These are phyloP conservation scores for Botrytis elliptica DNA, from an alignment of 2,329 filamentous ascomycete genomes.

Conservation along the genomic window DNA sequence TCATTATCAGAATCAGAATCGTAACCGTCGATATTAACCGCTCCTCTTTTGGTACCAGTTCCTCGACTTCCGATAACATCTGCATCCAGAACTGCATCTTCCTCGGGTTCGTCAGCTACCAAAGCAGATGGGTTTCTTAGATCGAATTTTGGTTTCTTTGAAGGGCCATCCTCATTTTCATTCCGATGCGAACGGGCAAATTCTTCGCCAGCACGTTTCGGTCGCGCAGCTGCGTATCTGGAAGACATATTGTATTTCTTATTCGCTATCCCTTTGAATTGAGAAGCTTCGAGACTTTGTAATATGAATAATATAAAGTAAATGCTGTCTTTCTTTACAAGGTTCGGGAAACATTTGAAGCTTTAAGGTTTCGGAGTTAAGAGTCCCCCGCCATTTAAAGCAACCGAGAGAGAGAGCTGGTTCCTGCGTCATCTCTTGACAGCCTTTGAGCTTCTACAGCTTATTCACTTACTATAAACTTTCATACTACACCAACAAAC, in stretches of 20 bases:
- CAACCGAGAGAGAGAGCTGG: conserved; percentile 11
- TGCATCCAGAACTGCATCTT: conserved; percentile 77
- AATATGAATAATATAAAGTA: background rate
- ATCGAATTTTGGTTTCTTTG: conserved; percentile 89
- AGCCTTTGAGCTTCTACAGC: background rate
- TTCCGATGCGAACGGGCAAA: conserved; percentile 73
- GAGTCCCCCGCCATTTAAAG: conserved; percentile 15
- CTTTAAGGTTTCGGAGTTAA: conserved; percentile 19
- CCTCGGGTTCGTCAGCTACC: conserved; percentile 74
- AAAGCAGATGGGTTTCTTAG: conserved; percentile 90
- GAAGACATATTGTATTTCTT: conserved; percentile 50
- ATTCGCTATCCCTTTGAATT: background rate
- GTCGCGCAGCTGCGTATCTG: conserved; percentile 65
- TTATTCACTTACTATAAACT: background rate
- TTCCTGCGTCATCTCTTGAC: conserved; percentile 23
- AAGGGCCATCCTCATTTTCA: conserved; percentile 47
- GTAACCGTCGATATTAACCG: conserved; percentile 95
- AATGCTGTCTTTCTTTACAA: background rate
- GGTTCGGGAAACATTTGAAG: background rate
- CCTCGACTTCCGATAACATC: conserved; percentile 82
- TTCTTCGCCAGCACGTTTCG: conserved; percentile 79
- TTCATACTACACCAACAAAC: background rate
- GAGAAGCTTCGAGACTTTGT: background rate
- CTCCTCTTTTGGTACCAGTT: conserved; percentile 79
- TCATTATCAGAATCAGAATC: conserved; percentile 93